phyloP scores from a whole-genome alignment of 2,329 filamentous ascomycete species.

The Neocucurbitaria cava region DNA sequence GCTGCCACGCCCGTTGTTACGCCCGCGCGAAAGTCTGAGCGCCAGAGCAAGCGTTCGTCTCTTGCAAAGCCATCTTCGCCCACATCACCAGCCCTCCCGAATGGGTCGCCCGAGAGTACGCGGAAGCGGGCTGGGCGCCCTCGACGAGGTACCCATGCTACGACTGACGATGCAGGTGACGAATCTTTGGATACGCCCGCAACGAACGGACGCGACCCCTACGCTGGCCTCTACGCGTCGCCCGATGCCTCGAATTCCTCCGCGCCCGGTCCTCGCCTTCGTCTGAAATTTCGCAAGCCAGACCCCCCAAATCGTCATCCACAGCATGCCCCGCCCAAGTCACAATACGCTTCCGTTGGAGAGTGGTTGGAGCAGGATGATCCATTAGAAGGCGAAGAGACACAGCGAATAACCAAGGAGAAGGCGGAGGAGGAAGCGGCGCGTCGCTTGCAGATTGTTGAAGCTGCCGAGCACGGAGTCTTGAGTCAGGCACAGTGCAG shows the following conservation, averaged over 20 bases:
- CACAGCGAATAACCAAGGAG: conserved; percentile 41
- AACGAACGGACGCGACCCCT: conserved; percentile 25
- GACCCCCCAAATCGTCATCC: conserved; percentile 60
- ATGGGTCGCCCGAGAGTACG: conserved; percentile 23
- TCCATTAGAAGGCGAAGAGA: conserved; percentile 53
- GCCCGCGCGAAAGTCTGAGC: conserved; percentile 44
- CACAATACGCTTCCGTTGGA: conserved; percentile 62
- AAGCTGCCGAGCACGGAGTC: conserved; percentile 77
- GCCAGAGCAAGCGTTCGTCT: conserved; percentile 35
- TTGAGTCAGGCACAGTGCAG: conserved; percentile 75
- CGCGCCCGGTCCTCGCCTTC: conserved; percentile 43
- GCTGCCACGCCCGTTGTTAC: conserved; percentile 26
- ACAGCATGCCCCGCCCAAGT: conserved; percentile 55
- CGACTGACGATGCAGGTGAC: conserved; percentile 20
- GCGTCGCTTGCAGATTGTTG: conserved; percentile 72
- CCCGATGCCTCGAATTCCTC: conserved; percentile 28
- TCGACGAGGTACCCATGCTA: conserved; percentile 26
- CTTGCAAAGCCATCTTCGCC: conserved; percentile 22
- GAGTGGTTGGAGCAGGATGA: conserved; percentile 69
- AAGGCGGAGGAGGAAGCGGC: conserved; percentile 67
- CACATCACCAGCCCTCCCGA: conserved; percentile 23
- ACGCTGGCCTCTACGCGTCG: conserved; percentile 28
- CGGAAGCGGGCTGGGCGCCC: conserved; percentile 33
- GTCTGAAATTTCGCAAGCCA: conserved; percentile 61
- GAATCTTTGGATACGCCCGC: conserved; percentile 15